phyloP scores from a whole-genome alignment of 2,329 filamentous ascomycete species.

The Sclerotiophoma versabilis region DNA sequence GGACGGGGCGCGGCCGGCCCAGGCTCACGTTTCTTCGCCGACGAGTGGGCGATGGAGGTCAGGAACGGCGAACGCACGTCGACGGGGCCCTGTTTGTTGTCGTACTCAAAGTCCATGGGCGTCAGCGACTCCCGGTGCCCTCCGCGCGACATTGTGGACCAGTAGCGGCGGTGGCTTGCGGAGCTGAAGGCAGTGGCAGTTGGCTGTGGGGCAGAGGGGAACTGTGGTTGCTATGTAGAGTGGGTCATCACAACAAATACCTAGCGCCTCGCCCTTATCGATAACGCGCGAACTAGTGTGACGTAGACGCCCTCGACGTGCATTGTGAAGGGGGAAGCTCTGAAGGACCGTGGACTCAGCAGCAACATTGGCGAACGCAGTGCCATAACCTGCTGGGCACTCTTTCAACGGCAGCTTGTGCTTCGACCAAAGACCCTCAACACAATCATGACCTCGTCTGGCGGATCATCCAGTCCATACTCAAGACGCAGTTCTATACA shows the following conservation, averaged over 20 bases:
- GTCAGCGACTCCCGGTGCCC: conserved; percentile 49
- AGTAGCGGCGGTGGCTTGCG: background rate
- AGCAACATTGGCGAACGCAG: too few species aligned
- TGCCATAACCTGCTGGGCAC: too few species aligned
- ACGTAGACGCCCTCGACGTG: conserved; percentile 12
- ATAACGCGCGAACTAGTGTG: background rate
- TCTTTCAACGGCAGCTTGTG: too few species aligned
- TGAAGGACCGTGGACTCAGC: too few species aligned
- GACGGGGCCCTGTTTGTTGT: conserved; percentile 55
- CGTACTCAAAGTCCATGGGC: conserved; percentile 64
- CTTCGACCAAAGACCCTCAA: too few species aligned
- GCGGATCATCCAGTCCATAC: too few species aligned
- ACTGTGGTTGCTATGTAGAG: conserved; percentile 13
- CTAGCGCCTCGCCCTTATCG: conserved; percentile 7
- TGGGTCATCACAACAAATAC: conserved; percentile 4
- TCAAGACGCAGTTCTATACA: too few species aligned
- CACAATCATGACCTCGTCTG: too few species aligned
- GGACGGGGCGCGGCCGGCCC: conserved; percentile 6
- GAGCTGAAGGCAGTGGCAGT: background rate
- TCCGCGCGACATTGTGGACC: conserved; percentile 37
- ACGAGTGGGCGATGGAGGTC: conserved; percentile 36
- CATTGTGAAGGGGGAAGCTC: too few species aligned
- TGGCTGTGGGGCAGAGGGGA: conserved; percentile 15
- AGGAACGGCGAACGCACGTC: conserved; percentile 59
- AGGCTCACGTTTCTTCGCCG: conserved; percentile 50